phyloP scores from a whole-genome alignment of 2,329 filamentous ascomycete species.

The Periconia digitata region DNA sequence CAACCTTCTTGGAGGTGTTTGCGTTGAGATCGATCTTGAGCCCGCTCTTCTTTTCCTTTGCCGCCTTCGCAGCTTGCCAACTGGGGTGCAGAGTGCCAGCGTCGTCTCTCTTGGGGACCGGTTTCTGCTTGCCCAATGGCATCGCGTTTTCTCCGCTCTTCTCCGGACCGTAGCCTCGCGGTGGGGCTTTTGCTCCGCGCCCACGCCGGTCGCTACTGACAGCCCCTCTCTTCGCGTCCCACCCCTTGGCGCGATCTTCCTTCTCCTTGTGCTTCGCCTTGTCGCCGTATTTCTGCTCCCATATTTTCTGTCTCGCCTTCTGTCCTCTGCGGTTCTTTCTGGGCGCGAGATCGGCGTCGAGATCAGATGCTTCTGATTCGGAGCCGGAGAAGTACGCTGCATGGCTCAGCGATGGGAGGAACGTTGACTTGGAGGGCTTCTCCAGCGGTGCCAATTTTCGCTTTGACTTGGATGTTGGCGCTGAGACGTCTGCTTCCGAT shows the following conservation, averaged over 20 bases:
- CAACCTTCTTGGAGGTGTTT: conserved; percentile 56
- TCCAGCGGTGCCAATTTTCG: conserved; percentile 9
- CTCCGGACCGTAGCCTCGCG: conserved; percentile 28
- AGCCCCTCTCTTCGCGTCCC: conserved; percentile 63
- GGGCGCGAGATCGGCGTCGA: conserved; percentile 52
- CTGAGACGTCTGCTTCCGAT: conserved; percentile 17
- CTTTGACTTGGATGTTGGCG: conserved; percentile 20
- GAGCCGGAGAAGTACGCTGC: conserved; percentile 78
- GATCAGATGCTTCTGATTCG: conserved; percentile 68
- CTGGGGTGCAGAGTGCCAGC: conserved; percentile 62
- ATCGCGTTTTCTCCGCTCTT: conserved; percentile 36
- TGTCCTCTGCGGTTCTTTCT: conserved; percentile 78
- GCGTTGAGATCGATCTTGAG: conserved; percentile 53
- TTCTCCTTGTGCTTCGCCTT: conserved; percentile 68
- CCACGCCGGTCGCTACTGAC: conserved; percentile 35
- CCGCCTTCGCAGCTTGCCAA: conserved; percentile 64
- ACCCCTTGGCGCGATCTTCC: conserved; percentile 53
- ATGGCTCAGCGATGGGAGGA: conserved; percentile 74
- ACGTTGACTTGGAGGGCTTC: conserved; percentile 54
- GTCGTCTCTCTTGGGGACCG: conserved; percentile 46
- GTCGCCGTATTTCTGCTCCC: conserved; percentile 76
- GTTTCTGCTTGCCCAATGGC: conserved; percentile 24
- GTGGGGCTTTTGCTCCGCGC: conserved; percentile 6
- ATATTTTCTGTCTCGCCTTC: conserved; percentile 74
- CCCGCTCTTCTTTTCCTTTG: conserved; percentile 56